Percentiles rank a stretch among this genome's conserved stretches.
These are phyloP conservation scores for Stenocarpella maydis DNA, from an alignment of 2,329 filamentous ascomycete genomes.

Conservation along the genomic window DNA sequence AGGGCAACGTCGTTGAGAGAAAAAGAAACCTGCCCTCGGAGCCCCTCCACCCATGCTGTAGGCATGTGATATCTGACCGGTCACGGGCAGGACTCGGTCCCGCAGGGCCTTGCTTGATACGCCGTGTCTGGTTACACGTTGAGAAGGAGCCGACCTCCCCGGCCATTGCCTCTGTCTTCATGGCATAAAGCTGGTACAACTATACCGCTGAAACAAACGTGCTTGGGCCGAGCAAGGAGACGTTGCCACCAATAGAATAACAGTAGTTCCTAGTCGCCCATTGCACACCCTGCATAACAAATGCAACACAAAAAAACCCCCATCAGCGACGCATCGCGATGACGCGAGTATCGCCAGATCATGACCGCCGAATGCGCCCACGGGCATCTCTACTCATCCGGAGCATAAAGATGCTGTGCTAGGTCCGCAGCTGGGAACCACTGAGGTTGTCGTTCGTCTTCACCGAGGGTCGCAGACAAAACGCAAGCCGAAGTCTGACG, in stretches of 20 bases:
- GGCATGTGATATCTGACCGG: constrained; percentile 5
- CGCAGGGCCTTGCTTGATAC: not conserved
- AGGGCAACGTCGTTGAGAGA: not conserved
- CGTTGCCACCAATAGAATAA: not conserved
- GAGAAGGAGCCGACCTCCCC: not conserved
- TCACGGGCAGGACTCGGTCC: no score
- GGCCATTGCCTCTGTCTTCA: not conserved
- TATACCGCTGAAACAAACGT: constrained; percentile 15
- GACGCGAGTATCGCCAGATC: not conserved
- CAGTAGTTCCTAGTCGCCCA: not conserved
- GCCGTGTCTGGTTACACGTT: not conserved
- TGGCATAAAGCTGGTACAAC: constrained; percentile 1
- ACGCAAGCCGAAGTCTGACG: not conserved
- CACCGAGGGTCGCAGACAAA: not conserved
- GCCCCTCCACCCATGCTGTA: not conserved
- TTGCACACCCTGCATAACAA: not conserved
- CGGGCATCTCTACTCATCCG: not conserved
- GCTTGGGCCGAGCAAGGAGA: not conserved
- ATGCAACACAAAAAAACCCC: not conserved
- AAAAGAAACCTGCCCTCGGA: constrained; percentile 9
- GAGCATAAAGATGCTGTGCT: not conserved
- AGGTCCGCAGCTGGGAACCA: constrained; percentile 1
- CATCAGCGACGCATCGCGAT: not conserved
- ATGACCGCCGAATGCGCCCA: not conserved
- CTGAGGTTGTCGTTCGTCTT: not conserved